These are phyloP conservation scores for Rubia tinctorum DNA, from an alignment of 305 asterid species.

Conservation along the genomic window DNA sequence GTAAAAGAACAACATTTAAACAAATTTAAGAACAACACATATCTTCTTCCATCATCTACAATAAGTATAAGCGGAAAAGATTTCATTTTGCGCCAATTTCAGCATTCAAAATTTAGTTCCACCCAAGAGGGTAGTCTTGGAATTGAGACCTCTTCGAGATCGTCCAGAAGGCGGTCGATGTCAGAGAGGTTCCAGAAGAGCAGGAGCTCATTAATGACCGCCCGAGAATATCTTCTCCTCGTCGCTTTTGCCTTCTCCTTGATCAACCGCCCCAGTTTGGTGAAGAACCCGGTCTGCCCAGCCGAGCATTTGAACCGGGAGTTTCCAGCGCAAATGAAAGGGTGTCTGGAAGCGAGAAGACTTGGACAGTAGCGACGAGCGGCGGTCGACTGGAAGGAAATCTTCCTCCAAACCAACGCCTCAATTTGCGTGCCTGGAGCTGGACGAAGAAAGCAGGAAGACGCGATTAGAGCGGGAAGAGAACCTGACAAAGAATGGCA, in stretches of 20 bases:
- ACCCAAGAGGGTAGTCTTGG: constrained; percentile 1
- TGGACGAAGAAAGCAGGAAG: no score
- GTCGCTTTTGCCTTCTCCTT: constrained; percentile 93
- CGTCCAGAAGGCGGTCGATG: constrained; percentile 87
- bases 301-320: constrained; percentile 77
- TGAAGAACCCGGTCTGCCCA: constrained; percentile 75
- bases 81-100: neutral
- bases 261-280: constrained; percentile 83
- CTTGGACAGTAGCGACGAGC: no score
- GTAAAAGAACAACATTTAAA: neutral
- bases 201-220: constrained; percentile 85
- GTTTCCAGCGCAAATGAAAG: constrained; percentile 14
- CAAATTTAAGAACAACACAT: neutral
- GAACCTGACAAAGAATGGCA: no score
- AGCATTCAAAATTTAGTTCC: neutral
- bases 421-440: no score
- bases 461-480: no score
- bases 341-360: neutral
- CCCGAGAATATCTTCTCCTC: constrained; percentile 91
- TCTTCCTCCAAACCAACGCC: no score
- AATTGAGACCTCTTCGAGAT: constrained; percentile 87
- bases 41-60: neutral
- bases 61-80: neutral
- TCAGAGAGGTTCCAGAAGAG: constrained; percentile 96
- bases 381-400: no score